Evolutionary conservation across 1,284 basidiomycete species (phyloP), one percentile per base, ranked within the genome.

Genomic region (Coniophora puteana): DNA sequence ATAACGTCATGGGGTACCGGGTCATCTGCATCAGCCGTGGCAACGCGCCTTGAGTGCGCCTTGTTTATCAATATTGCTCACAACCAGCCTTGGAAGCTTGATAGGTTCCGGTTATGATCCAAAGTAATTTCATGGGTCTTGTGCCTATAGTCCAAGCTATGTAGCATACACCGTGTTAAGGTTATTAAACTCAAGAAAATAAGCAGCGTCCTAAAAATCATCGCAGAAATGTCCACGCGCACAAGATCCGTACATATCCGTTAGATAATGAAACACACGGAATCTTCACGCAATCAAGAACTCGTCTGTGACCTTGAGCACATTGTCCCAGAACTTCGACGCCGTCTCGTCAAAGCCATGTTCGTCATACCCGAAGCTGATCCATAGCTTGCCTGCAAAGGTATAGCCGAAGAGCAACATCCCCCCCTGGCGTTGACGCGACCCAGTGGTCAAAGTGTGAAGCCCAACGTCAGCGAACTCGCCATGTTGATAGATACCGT

Each of bases 401-500:
- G 83, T 87, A 63, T 85, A 89, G 10, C 78, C 80, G 47, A 88
- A 89, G 14, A 92, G 59, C 28, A 90, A 65, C 70, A 88, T 77
- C 7, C 78, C 86, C 3, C 85, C 80, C 0, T 72, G 51, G 2
- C 85, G 74, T 57, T 89, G 86, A 7, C 88, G 71, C 4, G 82
- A 86, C 1, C 87, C 88, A 3, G 86, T 89, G 17, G 84, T 89
- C 18, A 90, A 66, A 12, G 77, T 78, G 48, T 82, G 75, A 23
- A 90, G 65, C 61, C 78, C 58, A 36, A 80, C 63, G 0, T 66
- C 55, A 8, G 72, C 69, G 63, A 77, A 89, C 1, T 57, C 48
- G 10, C 67, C 62, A 55, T 89, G 84, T 46, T 79, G 75, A 65
- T 90, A 92, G 17, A 82, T 82, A 4, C 72, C 80, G 55, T 91